These are phyloP conservation scores for Aspergillus saccharolyticus DNA, from an alignment of 495 filamentous ascomycete species.

Conservation along the genomic window DNA sequence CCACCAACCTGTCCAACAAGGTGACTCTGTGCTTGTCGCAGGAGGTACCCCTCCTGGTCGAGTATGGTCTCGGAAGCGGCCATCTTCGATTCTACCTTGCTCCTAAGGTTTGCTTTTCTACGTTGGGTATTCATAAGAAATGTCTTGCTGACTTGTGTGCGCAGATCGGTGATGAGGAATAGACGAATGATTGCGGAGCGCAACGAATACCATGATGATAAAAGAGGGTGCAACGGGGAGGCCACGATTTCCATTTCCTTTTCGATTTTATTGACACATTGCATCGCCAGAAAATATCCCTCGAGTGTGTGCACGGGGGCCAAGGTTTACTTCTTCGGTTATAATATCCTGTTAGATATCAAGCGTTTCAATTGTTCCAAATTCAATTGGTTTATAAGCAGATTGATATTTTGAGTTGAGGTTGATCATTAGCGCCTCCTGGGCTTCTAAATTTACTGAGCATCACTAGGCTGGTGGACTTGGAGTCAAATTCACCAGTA, in stretches of 20 bases:
- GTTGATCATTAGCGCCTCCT: not conserved
- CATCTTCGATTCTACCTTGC: conserved; percentile 95
- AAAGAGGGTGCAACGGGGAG: conserved; percentile 29
- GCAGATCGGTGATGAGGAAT: conserved; percentile 91
- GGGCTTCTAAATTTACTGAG: not conserved
- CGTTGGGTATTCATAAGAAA: not conserved
- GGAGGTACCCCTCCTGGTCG: conserved; percentile 93
- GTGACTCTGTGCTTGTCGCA: conserved; percentile 92
- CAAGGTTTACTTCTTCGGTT: conserved; percentile 8
- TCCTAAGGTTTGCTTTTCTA: conserved; percentile 76
- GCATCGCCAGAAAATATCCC: conserved; percentile 19
- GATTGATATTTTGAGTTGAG: not conserved
- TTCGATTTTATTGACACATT: conserved; percentile 1
- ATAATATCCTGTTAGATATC: conserved; percentile 26
- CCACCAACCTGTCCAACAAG: conserved; percentile 69
- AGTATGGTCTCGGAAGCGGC: conserved; percentile 83
- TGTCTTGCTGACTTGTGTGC: conserved; percentile 8
- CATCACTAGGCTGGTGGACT: not conserved
- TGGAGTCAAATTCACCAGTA: too few species aligned
- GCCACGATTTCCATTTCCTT: conserved; percentile 29
- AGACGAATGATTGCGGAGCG: conserved; percentile 27
- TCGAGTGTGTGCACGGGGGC: conserved; percentile 10
- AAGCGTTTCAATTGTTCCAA: conserved; percentile 16
- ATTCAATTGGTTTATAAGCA: conserved; percentile 2
- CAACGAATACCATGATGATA: conserved; percentile 24